These are phyloP conservation scores for Backusella morwellensis DNA, from an alignment of 192 early-diverging fungal genomes.

Conservation along the genomic window DNA sequence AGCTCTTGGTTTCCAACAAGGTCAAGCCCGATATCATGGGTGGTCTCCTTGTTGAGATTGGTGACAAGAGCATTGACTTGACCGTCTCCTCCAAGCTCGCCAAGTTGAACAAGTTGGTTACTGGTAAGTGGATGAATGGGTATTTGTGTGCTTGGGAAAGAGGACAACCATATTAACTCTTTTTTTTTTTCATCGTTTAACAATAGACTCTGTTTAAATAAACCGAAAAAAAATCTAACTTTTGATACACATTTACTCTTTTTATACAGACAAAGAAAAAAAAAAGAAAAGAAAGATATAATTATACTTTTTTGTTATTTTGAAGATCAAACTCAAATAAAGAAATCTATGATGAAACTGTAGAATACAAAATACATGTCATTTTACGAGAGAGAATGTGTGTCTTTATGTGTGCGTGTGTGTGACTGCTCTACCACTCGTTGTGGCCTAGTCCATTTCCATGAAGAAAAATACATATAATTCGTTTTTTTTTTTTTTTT, in stretches of 20 bases:
- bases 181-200: neutral
- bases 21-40: conserved; percentile 92
- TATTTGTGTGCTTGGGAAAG: neutral
- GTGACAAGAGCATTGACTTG: conserved; percentile 98
- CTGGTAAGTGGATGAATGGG: conserved; percentile 41
- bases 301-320: neutral
- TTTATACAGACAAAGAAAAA: neutral
- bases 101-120: conserved; percentile 94
- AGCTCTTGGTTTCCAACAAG: conserved; percentile 85
- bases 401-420: neutral
- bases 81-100: conserved; percentile 91
- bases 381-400: neutral
- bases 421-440: neutral
- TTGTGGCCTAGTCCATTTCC: neutral
- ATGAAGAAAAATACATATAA: neutral
- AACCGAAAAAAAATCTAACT: neutral
- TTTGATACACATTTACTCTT: neutral
- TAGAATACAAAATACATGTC: neutral
- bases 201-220: neutral
- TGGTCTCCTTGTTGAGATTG: conserved; percentile 95
- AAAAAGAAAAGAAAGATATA: neutral
- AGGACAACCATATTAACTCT: neutral
- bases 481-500: neutral
- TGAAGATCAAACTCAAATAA: neutral
- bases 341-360: neutral